phyloP scores from a whole-genome alignment of 441 rosid species.

The Adansonia gregorii region DNA sequence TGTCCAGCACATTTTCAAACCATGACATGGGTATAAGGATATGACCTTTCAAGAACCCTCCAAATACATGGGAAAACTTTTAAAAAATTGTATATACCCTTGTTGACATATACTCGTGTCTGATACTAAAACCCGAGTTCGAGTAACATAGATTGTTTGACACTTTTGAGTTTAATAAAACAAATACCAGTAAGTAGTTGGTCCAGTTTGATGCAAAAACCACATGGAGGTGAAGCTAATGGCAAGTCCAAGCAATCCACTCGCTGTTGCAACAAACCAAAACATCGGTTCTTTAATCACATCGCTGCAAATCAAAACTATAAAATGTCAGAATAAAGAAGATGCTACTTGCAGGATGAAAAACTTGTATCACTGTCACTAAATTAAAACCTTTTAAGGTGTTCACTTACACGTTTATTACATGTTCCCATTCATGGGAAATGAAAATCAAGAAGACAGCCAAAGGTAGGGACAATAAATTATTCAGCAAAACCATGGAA shows the following conservation, averaged over 20 bases:
- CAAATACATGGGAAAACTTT: too few species aligned
- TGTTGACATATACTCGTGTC: too few species aligned
- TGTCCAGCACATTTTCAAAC: too few species aligned
- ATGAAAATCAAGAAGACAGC: conserved; percentile 64
- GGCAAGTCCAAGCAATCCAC: conserved; percentile 88
- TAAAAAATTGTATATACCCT: too few species aligned
- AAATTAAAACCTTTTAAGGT: background rate
- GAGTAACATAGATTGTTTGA: background rate
- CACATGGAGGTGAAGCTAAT: conserved; percentile 97
- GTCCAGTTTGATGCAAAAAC: conserved; percentile 93
- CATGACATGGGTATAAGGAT: too few species aligned
- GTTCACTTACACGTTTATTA: conserved; percentile 59
- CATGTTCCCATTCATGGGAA: conserved; percentile 76
- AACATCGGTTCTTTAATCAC: conserved; percentile 69
- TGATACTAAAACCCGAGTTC: too few species aligned
- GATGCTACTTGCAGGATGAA: background rate
- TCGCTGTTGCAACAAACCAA: conserved; percentile 84
- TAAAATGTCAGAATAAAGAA: conserved; percentile 1
- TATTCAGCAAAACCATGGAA: conserved; percentile 94
- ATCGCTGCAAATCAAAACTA: conserved; percentile 50
- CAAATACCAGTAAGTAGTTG: conserved; percentile 83
- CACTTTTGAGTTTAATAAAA: background rate
- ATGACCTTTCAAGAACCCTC: too few species aligned
- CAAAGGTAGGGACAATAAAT: conserved; percentile 77
- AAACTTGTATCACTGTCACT: background rate